Evolutionary conservation across 73 alveolate genomes (phyloP).

Genomic region (Paramecium caudatum): DNA sequence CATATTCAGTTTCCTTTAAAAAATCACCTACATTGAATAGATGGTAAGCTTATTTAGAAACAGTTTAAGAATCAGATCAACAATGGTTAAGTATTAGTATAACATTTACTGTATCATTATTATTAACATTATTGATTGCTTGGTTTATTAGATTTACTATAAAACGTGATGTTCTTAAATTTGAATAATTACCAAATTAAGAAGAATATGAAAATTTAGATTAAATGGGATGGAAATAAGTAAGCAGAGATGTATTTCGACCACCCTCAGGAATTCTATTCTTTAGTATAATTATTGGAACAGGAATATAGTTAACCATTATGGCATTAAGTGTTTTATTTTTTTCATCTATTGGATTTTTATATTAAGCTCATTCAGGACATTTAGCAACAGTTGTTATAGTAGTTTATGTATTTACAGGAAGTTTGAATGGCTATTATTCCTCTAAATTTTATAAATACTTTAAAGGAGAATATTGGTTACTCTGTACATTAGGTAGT

Average conservation of each 20-base stretch:
- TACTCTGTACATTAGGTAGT: slow-evolving; percentile 57
- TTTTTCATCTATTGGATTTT: slow-evolving; percentile 76
- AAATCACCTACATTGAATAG: background rate
- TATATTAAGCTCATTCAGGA: slow-evolving; percentile 76
- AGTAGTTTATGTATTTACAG: slow-evolving; percentile 72
- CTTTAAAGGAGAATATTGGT: slow-evolving; percentile 77
- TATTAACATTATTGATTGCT: background rate
- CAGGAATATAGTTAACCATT: slow-evolving; percentile 71
- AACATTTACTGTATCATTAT: background rate
- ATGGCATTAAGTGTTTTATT: slow-evolving; percentile 44
- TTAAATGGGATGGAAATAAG: slow-evolving; percentile 80
- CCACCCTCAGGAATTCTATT: slow-evolving; percentile 62
- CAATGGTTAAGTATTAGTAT: slow-evolving; percentile 43
- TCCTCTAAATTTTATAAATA: slow-evolving; percentile 74
- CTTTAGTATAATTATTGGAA: slow-evolving; percentile 73
- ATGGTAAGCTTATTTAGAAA: slow-evolving; percentile 36
- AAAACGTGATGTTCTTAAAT: slow-evolving; percentile 35
- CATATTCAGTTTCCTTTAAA: background rate
- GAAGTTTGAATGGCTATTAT: slow-evolving; percentile 68
- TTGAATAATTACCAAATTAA: slow-evolving; percentile 32
- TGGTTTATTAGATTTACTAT: slow-evolving; percentile 29
- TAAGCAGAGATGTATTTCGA: slow-evolving; percentile 80
- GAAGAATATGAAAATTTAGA: background rate
- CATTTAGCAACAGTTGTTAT: slow-evolving; percentile 65
- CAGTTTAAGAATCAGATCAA: background rate